Evolutionary conservation across 225 moss, liverwort and hornwort species (phyloP).

Genomic region (Straminergon stramineum): DNA sequence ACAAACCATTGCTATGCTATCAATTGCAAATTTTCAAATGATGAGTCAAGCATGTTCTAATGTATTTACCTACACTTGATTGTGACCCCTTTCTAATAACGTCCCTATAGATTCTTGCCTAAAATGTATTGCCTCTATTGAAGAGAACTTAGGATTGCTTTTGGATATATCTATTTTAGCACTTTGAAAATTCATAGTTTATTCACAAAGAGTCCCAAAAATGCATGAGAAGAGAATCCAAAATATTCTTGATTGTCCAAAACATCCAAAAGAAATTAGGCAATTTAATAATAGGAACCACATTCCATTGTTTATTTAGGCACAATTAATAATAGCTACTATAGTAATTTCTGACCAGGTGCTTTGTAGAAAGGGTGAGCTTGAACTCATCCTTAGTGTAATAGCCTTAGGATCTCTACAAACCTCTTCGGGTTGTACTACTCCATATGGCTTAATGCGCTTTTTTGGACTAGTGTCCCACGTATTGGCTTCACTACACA

Average conservation of each 20-base stretch:
- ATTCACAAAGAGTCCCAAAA: fast-evolving
- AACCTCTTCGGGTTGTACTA: neutral
- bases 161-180: neutral
- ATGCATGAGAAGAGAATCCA: fast-evolving
- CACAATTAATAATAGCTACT: neutral
- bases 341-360: fast-evolving
- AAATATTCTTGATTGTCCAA: neutral
- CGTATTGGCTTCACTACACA: too few relatives aligned
- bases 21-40: fast-evolving
- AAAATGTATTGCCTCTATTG: neutral
- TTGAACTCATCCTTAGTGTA: fast-evolving
- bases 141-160: neutral
- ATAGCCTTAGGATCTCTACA: fast-evolving
- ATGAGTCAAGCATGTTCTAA: neutral
- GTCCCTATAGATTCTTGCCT: neutral
- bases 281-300: neutral
- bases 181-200: neutral
- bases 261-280: neutral
- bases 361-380: fast-evolving
- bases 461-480: too few relatives aligned
- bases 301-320: neutral
- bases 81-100: neutral
- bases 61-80: neutral
- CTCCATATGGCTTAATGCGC: fast-evolving
- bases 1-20: fast-evolving